phyloP scores from a whole-genome alignment of 129 eudicot species.

The Tagetes erecta region DNA sequence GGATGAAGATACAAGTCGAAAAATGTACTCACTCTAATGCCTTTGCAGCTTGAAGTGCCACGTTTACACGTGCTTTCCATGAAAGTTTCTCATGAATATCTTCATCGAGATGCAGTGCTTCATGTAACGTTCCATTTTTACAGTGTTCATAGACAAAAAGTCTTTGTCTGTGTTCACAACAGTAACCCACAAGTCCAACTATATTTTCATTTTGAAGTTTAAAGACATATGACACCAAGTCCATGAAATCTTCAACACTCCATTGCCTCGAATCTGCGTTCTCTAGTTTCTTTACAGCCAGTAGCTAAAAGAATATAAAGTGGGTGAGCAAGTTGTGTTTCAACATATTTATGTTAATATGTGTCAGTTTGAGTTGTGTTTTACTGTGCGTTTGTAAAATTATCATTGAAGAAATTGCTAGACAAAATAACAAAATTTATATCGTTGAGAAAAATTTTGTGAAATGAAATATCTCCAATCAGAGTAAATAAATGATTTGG shows the following conservation, averaged over 20 bases:
- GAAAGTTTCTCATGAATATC: constrained; percentile 71
- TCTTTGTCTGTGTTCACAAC: constrained; percentile 73
- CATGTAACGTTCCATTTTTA: constrained; percentile 75
- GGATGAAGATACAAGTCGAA: not conserved
- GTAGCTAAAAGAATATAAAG: constrained; percentile 39
- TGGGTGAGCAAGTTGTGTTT: not conserved
- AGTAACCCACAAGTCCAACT: constrained; percentile 76
- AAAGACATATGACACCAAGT: constrained; percentile 56
- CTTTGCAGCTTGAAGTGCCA: constrained; percentile 88
- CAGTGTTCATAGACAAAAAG: constrained; percentile 78
- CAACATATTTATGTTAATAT: not conserved
- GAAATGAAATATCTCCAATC: not conserved
- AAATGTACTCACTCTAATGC: constrained; percentile 75
- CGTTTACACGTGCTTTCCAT: constrained; percentile 69
- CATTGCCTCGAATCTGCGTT: constrained; percentile 45
- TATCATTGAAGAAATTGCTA: not conserved
- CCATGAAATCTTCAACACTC: constrained; percentile 61
- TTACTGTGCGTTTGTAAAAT: not conserved
- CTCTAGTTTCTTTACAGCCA: constrained; percentile 89
- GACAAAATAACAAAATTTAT: not conserved
- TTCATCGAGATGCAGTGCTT: constrained; percentile 73
- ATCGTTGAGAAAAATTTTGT: not conserved
- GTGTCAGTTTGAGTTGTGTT: not conserved
- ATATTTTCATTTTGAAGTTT: constrained; percentile 67
- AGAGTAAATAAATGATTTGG: not conserved